These are phyloP conservation scores for Aethionema arabicum DNA, from an alignment of 345 rosid genomes.

Conservation along the genomic window DNA sequence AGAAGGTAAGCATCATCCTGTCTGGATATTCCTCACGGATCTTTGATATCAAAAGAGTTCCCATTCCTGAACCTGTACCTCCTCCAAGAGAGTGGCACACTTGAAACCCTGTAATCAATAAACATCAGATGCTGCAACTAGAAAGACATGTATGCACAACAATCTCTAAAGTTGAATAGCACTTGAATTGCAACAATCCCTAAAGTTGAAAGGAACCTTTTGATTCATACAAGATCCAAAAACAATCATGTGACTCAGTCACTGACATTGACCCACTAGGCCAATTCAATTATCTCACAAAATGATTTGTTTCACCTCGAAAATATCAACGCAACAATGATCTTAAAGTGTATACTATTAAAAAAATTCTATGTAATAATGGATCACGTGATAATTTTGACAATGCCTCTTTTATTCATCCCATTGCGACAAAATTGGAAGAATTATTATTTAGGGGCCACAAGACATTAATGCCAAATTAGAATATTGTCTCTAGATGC, in stretches of 20 bases:
- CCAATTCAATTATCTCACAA: constrained; percentile 1
- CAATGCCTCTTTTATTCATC: neutral
- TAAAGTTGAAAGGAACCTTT: too few relatives aligned
- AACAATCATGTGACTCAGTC: neutral
- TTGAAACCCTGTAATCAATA: constrained; percentile 61
- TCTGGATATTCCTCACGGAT: constrained; percentile 97
- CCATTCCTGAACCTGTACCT: constrained; percentile 98
- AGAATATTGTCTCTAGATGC: constrained; percentile 9
- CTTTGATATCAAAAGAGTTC: constrained; percentile 88
- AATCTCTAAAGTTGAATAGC: too few relatives aligned
- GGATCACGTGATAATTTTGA: constrained; percentile 21
- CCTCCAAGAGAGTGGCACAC: constrained; percentile 98
- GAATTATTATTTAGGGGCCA: constrained; percentile 25
- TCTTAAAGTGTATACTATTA: constrained; percentile 6
- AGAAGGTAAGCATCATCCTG: constrained; percentile 97
- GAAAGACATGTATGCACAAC: too few relatives aligned
- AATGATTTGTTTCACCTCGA: constrained; percentile 24
- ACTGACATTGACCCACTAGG: constrained; percentile 19
- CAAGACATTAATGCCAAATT: constrained; percentile 24
- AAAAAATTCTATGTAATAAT: constrained; percentile 11
- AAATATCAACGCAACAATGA: constrained; percentile 4
- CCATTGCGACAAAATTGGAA: constrained; percentile 16
- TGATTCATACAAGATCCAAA: neutral
- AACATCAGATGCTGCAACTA: too few relatives aligned
- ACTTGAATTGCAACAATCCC: too few relatives aligned